phyloP scores from a whole-genome alignment of 768 basidiomycete genomes.

The Mycena polygramma region DNA sequence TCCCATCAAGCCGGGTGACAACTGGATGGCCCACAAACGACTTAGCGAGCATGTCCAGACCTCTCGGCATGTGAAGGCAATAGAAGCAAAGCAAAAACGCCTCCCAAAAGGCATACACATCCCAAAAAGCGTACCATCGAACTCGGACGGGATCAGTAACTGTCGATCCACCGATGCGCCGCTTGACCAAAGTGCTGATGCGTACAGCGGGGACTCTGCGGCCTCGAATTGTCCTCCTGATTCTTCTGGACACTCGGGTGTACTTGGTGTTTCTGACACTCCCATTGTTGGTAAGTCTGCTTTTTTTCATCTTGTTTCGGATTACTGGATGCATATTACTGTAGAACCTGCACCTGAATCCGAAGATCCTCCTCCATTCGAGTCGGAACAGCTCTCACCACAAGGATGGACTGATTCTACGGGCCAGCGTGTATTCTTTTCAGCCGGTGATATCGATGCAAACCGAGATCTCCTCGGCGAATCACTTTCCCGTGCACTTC shows the following conservation, averaged over 20 bases:
- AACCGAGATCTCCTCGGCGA: background rate
- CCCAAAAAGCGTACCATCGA: too few relatives aligned
- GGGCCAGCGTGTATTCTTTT: slow-evolving; percentile 1
- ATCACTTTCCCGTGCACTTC: slow-evolving; percentile 12
- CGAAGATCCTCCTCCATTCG: background rate
- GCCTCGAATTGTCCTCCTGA: too few relatives aligned
- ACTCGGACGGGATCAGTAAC: too few relatives aligned
- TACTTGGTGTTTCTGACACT: background rate
- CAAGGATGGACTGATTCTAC: slow-evolving; percentile 7
- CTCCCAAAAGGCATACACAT: background rate
- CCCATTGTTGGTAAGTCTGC: background rate
- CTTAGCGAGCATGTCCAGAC: background rate
- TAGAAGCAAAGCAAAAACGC: background rate
- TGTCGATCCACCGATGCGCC: too few relatives aligned
- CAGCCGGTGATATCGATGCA: background rate
- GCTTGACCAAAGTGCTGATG: too few relatives aligned
- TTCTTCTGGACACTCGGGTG: too few relatives aligned
- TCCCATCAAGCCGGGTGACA: slow-evolving; percentile 2
- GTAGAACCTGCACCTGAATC: background rate
- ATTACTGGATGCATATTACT: background rate
- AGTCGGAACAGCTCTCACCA: background rate
- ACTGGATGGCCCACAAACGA: background rate
- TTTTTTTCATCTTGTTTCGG: background rate
- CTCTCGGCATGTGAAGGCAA: background rate
- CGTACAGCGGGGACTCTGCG: too few relatives aligned